A percentile compares a stretch with the other conserved stretches of the same genome.
These are phyloP conservation scores for Cutaneotrichosporon sp. DNA, from an alignment of 1,284 basidiomycete species.

Conservation along the genomic window DNA sequence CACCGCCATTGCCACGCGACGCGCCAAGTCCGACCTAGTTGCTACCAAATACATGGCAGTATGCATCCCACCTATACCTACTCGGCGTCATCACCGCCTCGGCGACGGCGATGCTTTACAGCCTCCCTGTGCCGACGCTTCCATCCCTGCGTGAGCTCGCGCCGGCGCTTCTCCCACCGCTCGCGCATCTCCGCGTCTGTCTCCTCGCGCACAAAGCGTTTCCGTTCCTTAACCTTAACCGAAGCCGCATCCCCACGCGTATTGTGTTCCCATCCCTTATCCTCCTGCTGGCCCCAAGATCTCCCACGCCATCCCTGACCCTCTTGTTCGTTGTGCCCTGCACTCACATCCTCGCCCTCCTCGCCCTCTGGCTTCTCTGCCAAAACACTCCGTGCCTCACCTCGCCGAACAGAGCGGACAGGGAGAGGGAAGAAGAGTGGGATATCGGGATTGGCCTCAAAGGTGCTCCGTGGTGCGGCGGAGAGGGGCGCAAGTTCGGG, in stretches of 20 bases:
- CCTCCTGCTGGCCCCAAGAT: background rate
- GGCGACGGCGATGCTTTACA: conserved; percentile 60
- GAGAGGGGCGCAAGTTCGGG: conserved; percentile 10
- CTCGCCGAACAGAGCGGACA: conserved; percentile 8
- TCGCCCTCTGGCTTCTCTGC: conserved; percentile 5
- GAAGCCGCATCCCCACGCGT: background rate
- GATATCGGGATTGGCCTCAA: conserved; percentile 30
- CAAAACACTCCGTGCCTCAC: conserved; percentile 21
- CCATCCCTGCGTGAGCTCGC: conserved; percentile 70
- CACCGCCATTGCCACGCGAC: no score
- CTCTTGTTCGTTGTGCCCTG: background rate
- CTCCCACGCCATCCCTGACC: background rate
- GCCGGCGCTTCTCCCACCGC: conserved; percentile 66
- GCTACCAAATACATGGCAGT: no score
- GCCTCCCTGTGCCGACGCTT: conserved; percentile 73
- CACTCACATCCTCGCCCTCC: conserved; percentile 15
- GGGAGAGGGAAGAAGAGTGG: conserved; percentile 43
- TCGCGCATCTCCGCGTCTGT: conserved; percentile 55
- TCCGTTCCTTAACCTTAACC: background rate
- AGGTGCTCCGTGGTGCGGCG: conserved; percentile 24
- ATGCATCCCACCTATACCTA: conserved; percentile 3
- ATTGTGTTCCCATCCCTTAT: background rate
- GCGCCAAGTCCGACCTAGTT: no score
- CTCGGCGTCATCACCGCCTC: conserved; percentile 51
- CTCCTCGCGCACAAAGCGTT: conserved; percentile 28